Conservation (phyloP, 1,284 basidiomycete species). For the Lignosus rhinocerotis region DNA sequence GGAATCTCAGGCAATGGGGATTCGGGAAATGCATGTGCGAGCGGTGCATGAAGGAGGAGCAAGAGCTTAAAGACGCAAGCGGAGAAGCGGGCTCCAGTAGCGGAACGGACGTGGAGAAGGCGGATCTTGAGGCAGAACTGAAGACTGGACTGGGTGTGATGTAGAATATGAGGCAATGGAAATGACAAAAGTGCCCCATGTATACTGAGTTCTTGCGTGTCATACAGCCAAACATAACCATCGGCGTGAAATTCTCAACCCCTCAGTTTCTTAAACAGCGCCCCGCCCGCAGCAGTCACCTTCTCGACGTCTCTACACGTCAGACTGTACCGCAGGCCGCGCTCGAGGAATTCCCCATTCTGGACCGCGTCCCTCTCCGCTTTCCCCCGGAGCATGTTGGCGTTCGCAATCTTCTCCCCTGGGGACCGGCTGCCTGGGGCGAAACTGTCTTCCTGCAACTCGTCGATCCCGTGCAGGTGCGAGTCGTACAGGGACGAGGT, state of each 20-base stretch:
- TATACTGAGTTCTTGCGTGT: neutral
- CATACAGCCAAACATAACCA: neutral
- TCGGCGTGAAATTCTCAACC: neutral
- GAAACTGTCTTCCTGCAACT: constrained; percentile 49
- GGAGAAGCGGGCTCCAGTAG: constrained; percentile 14
- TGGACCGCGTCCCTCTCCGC: constrained; percentile 40
- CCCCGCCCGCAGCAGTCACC: constrained; percentile 38
- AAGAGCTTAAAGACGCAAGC: constrained; percentile 40
- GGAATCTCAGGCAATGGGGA: constrained; percentile 71
- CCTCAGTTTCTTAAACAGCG: constrained; percentile 22
- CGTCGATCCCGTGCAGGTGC: constrained; percentile 77
- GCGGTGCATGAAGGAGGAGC: constrained; percentile 55
- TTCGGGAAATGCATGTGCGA: constrained; percentile 71
- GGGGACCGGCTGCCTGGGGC: constrained; percentile 21
- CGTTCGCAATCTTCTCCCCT: constrained; percentile 53
- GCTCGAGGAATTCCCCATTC: constrained; percentile 50
- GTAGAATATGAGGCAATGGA: constrained; percentile 9
- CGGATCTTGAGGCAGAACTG: constrained; percentile 38
- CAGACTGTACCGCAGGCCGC: constrained; percentile 75
- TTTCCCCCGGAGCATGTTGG: constrained; percentile 45
- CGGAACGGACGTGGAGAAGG: constrained; percentile 26
- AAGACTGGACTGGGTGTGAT: constrained; percentile 50
- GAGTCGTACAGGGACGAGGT: constrained; percentile 64
- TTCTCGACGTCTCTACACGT: constrained; percentile 85
- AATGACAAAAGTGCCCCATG: neutral